A percentile compares a stretch with the other conserved stretches of the same genome.
Evolutionary conservation across 495 filamentous ascomycete genomes (phyloP).

Genomic region (Clavariopsis aquatica): DNA sequence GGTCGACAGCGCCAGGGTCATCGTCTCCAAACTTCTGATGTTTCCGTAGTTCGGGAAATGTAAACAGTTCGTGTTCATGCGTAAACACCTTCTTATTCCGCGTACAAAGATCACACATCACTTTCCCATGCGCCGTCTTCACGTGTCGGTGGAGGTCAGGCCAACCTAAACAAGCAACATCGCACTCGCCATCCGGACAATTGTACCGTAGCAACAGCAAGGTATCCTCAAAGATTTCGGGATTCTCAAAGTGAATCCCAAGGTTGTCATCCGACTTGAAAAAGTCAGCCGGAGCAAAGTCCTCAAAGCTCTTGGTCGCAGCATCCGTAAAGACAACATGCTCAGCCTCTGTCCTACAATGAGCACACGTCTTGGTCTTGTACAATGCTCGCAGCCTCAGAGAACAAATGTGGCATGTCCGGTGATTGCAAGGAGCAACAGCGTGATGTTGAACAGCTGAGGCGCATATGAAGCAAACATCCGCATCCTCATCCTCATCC

Average conservation of each 20-base stretch:
- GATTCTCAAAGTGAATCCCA: slow-evolving; percentile 84
- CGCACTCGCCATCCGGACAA: slow-evolving; percentile 81
- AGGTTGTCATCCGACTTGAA: slow-evolving; percentile 74
- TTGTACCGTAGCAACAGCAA: slow-evolving; percentile 89
- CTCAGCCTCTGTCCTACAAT: slow-evolving; percentile 82
- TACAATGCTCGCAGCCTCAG: slow-evolving; percentile 87
- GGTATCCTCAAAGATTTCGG: slow-evolving; percentile 85
- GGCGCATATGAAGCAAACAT: slow-evolving; percentile 96
- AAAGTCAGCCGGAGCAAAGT: slow-evolving; percentile 73
- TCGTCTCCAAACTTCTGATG: slow-evolving; percentile 93
- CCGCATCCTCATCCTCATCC: slow-evolving; percentile 45
- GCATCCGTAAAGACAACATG: slow-evolving; percentile 93
- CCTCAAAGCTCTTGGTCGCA: slow-evolving; percentile 74
- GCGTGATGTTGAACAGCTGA: slow-evolving; percentile 80
- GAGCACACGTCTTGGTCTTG: slow-evolving; percentile 90
- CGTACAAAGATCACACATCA: slow-evolving; percentile 95
- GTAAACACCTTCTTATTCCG: slow-evolving; percentile 97
- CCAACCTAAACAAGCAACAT: slow-evolving; percentile 89
- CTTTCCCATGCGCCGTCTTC: slow-evolving; percentile 72
- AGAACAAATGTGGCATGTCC: slow-evolving; percentile 93
- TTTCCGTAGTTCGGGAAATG: slow-evolving; percentile 71
- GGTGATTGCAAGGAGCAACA: slow-evolving; percentile 89
- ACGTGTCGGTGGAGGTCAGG: slow-evolving; percentile 92
- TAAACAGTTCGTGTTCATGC: slow-evolving; percentile 95
- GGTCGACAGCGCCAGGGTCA: slow-evolving; percentile 82